These are phyloP conservation scores for Plantago major DNA, from an alignment of 257 asterid genomes.

Conservation along the genomic window DNA sequence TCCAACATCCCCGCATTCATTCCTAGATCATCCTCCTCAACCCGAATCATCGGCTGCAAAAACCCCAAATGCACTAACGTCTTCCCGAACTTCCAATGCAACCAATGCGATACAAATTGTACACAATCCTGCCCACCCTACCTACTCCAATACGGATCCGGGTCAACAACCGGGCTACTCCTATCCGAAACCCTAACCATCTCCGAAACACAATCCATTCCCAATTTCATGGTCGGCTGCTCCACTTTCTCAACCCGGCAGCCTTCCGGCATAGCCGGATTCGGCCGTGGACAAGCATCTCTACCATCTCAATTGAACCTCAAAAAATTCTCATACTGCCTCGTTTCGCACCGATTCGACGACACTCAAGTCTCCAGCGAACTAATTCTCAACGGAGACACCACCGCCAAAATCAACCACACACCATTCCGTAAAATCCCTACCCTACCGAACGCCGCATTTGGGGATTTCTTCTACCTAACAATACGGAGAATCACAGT, in stretches of 20 bases:
- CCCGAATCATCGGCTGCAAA: constrained; percentile 35
- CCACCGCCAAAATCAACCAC: constrained; percentile 17
- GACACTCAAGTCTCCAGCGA: constrained; percentile 36
- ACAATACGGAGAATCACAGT: constrained; percentile 41
- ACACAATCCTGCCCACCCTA: constrained; percentile 41
- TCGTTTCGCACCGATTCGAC: constrained; percentile 46
- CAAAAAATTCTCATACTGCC: constrained; percentile 47
- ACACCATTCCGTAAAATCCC: constrained; percentile 43
- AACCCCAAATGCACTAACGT: constrained; percentile 37
- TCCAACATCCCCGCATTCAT: constrained; percentile 22
- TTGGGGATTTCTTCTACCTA: constrained; percentile 39
- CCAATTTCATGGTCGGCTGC: constrained; percentile 42
- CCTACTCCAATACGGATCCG: constrained; percentile 37
- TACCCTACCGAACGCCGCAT: constrained; percentile 18
- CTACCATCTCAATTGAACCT: constrained; percentile 45
- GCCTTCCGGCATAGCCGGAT: constrained; percentile 53
- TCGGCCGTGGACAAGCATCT: constrained; percentile 51
- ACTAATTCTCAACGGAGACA: constrained; percentile 23
- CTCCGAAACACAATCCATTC: constrained; percentile 14
- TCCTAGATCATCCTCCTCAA: constrained; percentile 38
- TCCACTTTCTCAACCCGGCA: constrained; percentile 30
- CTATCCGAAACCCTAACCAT: constrained; percentile 34
- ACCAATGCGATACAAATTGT: constrained; percentile 26
- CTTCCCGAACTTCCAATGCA: constrained; percentile 29
- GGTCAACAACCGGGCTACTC: constrained; percentile 40